Base-by-base conservation (phyloP, 2,329 filamentous ascomycete genomes). In the Aspergillus sp. region DNA sequence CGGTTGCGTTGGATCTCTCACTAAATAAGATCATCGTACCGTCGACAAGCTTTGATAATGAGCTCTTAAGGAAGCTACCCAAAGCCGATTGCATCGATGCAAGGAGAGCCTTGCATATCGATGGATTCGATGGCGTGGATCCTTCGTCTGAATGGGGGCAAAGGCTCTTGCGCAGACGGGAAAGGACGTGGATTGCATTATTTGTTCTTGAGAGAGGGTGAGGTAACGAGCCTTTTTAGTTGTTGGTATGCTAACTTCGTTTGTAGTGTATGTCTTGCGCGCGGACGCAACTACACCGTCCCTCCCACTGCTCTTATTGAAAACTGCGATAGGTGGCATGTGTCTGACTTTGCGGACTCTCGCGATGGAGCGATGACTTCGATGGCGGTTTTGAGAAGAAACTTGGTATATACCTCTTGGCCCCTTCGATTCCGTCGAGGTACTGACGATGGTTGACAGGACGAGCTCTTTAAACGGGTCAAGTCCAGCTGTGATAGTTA, bases 311-410 rank as follows among this genome's bases (percentile, higher is more conserved):
- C 82, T 1, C 75, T 88, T 0, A 77, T 90, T 17, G 82, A 84
- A 55, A 80, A 83, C 45, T 89, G 87, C 59, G 86, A 90, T 57
- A 76, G 78, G 7, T 90, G 87, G 87, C 86, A 89, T 59, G 71
- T 81, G 13, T 84, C 82, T 8, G 76, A 79, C 32, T 76, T 85
- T 49, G 82, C 84, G 1, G 85, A 89, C 62, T 74, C 78, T 11
- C 85, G 85, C 65, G 87, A 90, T 64, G 85, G 86, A 0, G 83
- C 86, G n/a, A 74, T 89, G 47, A 81, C 87, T 14, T 89, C 86
- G 0, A 87, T 89, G 73, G 84, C 86, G 0, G 84, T 89, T 4
- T 69, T 90, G 9, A 78, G 87, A 49, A 76, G 87, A 62, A 84
- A 89, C 60, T 65, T 90, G 51, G 84, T 84, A 69, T 52, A 64